Conservation (phyloP, 805 yeast genomes). For the Ascoidea asiatica region DNA sequence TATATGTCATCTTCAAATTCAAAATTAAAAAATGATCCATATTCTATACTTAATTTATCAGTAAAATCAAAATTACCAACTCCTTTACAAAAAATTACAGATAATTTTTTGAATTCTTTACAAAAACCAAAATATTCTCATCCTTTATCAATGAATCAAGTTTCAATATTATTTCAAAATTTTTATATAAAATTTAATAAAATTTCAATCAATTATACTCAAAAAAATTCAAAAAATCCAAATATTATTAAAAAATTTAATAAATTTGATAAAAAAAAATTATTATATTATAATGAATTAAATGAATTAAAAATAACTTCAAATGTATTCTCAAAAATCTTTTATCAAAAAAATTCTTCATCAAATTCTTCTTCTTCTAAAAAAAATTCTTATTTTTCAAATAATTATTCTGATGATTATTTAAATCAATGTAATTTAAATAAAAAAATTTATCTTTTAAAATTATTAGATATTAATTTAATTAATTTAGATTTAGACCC, state of each 20-base stretch:
- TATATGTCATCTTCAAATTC: not conserved
- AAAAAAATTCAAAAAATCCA: not conserved
- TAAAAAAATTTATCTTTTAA: not conserved
- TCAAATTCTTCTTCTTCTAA: not conserved
- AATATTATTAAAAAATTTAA: not conserved
- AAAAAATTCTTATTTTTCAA: not conserved
- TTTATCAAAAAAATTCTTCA: slow-evolving; percentile 3
- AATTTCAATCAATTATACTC: not conserved
- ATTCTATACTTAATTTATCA: not conserved
- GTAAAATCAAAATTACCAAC: not conserved
- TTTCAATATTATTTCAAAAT: slow-evolving; percentile 6
- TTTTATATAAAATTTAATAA: slow-evolving; percentile 8
- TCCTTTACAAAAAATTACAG: not conserved
- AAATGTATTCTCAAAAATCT: slow-evolving; percentile 7
- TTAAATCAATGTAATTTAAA: not conserved
- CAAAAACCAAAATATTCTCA: slow-evolving; percentile 10
- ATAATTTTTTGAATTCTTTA: slow-evolving; percentile 7
- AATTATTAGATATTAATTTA: no score
- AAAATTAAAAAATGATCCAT: not conserved
- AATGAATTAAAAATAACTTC: slow-evolving; percentile 4
- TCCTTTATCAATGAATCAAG: slow-evolving; percentile 10
- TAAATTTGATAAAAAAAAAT: not conserved
- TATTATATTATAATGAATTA: slow-evolving; percentile 4
- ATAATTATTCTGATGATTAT: not conserved
- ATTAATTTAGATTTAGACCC: not conserved